Conservation (phyloP, 768 basidiomycete genomes). For the Tulasnella sp. region DNA sequence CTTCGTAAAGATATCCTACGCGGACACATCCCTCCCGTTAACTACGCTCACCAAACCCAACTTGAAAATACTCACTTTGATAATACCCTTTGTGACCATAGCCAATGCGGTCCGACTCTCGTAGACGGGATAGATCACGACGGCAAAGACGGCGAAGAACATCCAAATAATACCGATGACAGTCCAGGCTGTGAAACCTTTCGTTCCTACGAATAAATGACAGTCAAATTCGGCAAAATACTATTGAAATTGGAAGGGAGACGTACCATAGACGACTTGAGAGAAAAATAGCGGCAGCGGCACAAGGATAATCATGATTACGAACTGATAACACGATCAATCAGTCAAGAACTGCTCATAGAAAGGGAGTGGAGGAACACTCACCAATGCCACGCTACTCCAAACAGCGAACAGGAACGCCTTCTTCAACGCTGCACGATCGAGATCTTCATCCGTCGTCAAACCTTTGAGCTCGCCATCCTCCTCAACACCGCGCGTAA, state of each 20-base stretch:
- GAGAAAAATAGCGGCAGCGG: constrained; percentile 83
- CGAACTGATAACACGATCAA: background rate
- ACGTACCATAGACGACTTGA: constrained; percentile 46
- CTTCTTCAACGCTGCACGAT: constrained; percentile 49
- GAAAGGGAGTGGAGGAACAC: constrained; percentile 15
- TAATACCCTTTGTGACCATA: constrained; percentile 46
- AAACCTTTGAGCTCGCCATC: constrained; percentile 18
- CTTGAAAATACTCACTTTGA: constrained; percentile 44
- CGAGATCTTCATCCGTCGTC: constrained; percentile 41
- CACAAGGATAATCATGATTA: constrained; percentile 54
- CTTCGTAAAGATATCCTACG: constrained; percentile 18
- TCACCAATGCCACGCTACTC: constrained; percentile 54
- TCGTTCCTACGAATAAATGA: constrained; percentile 22
- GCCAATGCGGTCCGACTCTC: constrained; percentile 61
- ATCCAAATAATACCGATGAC: constrained; percentile 64
- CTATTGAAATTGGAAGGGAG: background rate
- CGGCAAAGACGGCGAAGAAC: constrained; percentile 59
- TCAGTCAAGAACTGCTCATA: constrained; percentile 21
- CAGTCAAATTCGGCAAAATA: background rate
- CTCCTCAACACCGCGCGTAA: background rate
- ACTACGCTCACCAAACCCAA: too few relatives aligned
- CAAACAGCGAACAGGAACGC: constrained; percentile 74
- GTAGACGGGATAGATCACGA: constrained; percentile 76
- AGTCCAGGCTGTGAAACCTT: constrained; percentile 69
- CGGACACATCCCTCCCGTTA: too few relatives aligned